These are phyloP conservation scores for Exserohilum rostratum DNA, from an alignment of 2,329 filamentous ascomycete species.

Conservation along the genomic window DNA sequence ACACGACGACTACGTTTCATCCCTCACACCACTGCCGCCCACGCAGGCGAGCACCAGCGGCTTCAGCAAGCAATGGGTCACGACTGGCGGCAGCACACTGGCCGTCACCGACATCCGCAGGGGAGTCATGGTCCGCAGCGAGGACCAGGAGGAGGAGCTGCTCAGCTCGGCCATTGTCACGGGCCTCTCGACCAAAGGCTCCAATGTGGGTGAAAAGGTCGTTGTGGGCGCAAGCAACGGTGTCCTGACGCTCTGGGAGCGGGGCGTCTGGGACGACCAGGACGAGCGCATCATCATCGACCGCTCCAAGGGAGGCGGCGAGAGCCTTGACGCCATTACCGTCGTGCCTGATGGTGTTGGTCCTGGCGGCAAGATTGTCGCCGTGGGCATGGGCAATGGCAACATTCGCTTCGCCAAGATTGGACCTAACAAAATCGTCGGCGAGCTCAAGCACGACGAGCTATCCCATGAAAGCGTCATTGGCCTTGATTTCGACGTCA, in stretches of 20 bases:
- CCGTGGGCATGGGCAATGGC: conserved; percentile 83
- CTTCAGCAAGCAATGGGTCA: conserved; percentile 93
- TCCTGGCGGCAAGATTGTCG: conserved; percentile 71
- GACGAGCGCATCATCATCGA: conserved; percentile 86
- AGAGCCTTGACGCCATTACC: conserved; percentile 80
- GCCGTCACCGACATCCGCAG: conserved; percentile 87
- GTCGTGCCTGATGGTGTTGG: conserved; percentile 73
- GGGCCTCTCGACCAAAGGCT: conserved; percentile 72
- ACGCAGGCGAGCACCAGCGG: conserved; percentile 82
- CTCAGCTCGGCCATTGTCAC: conserved; percentile 80
- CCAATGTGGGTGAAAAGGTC: conserved; percentile 75
- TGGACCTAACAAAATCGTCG: conserved; percentile 72
- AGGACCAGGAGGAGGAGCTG: conserved; percentile 93
- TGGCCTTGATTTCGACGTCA: conserved; percentile 80
- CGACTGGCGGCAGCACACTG: conserved; percentile 87
- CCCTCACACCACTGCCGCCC: conserved; percentile 80
- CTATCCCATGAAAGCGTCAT: conserved; percentile 75
- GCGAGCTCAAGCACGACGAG: conserved; percentile 77
- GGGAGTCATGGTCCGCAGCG: conserved; percentile 85
- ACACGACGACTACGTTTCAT: conserved; percentile 92
- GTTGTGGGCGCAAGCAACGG: conserved; percentile 80
- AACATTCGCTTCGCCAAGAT: conserved; percentile 78
- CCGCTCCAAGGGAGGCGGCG: conserved; percentile 65
- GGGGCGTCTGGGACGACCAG: conserved; percentile 93
- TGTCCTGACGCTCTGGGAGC: conserved; percentile 90